Percentiles rank a stretch among this genome's conserved stretches.
Evolutionary conservation across 2,329 filamentous ascomycete genomes (phyloP).

Genomic region (Botrytis tulipae): DNA sequence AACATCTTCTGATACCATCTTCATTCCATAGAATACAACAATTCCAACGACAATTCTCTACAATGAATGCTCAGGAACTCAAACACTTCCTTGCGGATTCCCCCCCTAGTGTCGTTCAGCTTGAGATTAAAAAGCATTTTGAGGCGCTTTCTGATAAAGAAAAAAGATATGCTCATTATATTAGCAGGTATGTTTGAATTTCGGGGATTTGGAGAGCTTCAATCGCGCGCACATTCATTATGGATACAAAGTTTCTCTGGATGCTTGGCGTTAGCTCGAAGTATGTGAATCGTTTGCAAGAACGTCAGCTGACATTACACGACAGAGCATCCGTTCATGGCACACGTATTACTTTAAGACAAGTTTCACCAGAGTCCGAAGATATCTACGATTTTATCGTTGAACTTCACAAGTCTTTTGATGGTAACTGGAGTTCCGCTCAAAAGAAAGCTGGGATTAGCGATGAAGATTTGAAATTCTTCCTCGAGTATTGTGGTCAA

Average conservation of each 20-base stretch:
- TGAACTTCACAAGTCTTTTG: conserved; percentile 62
- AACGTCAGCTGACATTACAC: conserved; percentile 8
- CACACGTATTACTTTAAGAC: conserved; percentile 73
- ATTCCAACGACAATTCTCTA: conserved; percentile 30
- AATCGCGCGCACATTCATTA: not conserved
- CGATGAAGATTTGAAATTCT: conserved; percentile 61
- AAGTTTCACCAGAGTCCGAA: conserved; percentile 79
- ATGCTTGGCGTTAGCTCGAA: not conserved
- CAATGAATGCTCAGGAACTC: conserved; percentile 59
- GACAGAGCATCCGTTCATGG: conserved; percentile 72
- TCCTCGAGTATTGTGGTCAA: conserved; percentile 69
- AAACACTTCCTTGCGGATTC: conserved; percentile 86
- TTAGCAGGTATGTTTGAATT: conserved; percentile 62
- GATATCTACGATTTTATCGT: conserved; percentile 79
- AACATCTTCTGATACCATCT: conserved; percentile 21
- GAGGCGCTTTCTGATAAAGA: conserved; percentile 71
- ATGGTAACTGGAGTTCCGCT: conserved; percentile 69
- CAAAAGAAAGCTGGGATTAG: conserved; percentile 63
- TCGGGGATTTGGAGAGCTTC: not conserved
- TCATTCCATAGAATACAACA: conserved; percentile 27
- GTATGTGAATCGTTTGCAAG: conserved; percentile 15
- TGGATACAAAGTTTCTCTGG: too few species aligned
- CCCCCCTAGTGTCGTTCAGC: conserved; percentile 80
- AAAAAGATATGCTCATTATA: conserved; percentile 88
- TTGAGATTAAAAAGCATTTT: conserved; percentile 93